Evolutionary conservation across 768 basidiomycete genomes (phyloP).

Genomic region (Candolleomyces aberdarensis): DNA sequence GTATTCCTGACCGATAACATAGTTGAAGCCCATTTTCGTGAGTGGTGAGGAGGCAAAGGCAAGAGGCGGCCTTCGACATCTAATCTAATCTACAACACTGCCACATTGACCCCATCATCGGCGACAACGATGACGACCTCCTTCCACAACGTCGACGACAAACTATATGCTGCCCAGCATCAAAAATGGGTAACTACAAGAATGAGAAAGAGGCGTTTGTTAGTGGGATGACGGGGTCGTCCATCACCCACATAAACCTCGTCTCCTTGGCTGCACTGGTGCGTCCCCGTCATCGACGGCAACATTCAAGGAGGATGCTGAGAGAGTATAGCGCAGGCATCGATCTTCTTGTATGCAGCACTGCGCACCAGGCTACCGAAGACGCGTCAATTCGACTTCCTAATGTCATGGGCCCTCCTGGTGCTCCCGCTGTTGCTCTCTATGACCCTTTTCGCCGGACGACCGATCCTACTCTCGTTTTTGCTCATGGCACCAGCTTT

Average conservation of each 20-base stretch:
- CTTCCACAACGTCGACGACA: background rate
- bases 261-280: conserved; percentile 47
- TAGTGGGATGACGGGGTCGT: conserved; percentile 68
- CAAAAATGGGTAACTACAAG: conserved; percentile 50
- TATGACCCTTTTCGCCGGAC: conserved; percentile 70
- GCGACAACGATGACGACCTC: background rate
- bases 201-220: conserved; percentile 80
- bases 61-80: background rate
- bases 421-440: conserved; percentile 77
- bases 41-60: background rate
- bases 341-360: conserved; percentile 68
- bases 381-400: conserved; percentile 33
- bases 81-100: background rate
- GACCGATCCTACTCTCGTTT: conserved; percentile 49
- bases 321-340: conserved; percentile 42
- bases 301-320: background rate
- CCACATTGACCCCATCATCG: background rate
- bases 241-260: conserved; percentile 63
- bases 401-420: conserved; percentile 60
- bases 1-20: background rate
- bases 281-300: conserved; percentile 4
- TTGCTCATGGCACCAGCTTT: conserved; percentile 44
- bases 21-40: background rate
- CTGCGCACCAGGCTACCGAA: conserved; percentile 46
- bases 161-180: background rate